These are phyloP conservation scores for Prosopis cineraria DNA, from an alignment of 306 rosid genomes.

Conservation along the genomic window DNA sequence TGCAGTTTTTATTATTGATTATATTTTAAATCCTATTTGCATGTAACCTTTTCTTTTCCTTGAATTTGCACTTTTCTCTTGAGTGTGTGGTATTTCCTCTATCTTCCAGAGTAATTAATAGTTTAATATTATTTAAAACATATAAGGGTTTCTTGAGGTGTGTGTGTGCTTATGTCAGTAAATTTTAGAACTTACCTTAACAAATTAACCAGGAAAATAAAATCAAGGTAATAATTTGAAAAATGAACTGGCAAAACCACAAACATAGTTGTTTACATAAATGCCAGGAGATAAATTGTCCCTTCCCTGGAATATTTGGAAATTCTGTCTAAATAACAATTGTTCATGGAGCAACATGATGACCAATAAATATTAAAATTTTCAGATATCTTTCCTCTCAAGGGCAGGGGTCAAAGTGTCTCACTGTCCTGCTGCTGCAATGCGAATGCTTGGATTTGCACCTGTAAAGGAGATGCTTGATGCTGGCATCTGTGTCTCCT, in stretches of 20 bases:
- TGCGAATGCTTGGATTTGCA: constrained; percentile 96
- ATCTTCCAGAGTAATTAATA: not conserved
- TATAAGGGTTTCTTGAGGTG: not conserved
- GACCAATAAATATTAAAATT: constrained; percentile 20
- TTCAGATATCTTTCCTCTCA: constrained; percentile 76
- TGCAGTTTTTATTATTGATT: not conserved
- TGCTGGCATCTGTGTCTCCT: constrained; percentile 81
- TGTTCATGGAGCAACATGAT: not conserved
- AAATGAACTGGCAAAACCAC: not conserved
- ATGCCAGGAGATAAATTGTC: constrained; percentile 9
- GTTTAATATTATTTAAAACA: not conserved
- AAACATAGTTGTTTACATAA: not conserved
- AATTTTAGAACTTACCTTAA: constrained; percentile 1
- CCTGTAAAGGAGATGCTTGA: constrained; percentile 89
- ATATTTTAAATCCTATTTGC: not conserved
- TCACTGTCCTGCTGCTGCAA: constrained; percentile 91
- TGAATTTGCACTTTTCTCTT: constrained; percentile 1
- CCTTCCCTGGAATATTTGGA: not conserved
- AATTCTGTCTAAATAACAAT: not conserved
- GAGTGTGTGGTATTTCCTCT: not conserved
- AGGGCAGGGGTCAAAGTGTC: constrained; percentile 80
- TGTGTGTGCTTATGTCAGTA: not conserved
- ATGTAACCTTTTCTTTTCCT: not conserved
- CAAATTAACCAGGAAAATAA: not conserved
- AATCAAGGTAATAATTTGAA: not conserved